These are phyloP conservation scores for Phenoliferia sp. DNA, from an alignment of 1,284 basidiomycete species.

Conservation along the genomic window DNA sequence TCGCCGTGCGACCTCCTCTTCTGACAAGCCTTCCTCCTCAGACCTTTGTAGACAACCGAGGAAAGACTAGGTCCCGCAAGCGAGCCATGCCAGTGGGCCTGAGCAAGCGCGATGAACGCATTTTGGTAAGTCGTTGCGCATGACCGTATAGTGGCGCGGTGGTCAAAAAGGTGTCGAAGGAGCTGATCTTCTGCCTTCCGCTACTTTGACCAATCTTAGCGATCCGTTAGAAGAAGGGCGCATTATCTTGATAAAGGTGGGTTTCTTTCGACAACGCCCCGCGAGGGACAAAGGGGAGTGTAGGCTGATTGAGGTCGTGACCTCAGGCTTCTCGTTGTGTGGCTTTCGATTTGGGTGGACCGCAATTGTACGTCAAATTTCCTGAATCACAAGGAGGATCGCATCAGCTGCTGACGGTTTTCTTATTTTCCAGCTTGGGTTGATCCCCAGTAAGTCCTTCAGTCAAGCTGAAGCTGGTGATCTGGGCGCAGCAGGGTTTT, in stretches of 20 bases:
- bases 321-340: conserved; percentile 52
- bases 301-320: conserved; percentile 79
- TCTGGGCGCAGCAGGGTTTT: not conserved
- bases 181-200: no score
- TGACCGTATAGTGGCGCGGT: no score
- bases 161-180: not conserved
- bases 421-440: no score
- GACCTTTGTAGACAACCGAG: not conserved
- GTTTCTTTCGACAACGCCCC: conserved; percentile 59
- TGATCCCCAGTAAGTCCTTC: no score
- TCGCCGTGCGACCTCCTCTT: not conserved
- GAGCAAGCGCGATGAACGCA: conserved; percentile 26
- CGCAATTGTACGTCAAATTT: no score
- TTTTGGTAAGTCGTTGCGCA: conserved; percentile 29
- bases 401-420: no score
- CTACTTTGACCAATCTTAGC: conserved; percentile 2
- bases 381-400: no score
- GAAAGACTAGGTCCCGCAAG: conserved; percentile 15
- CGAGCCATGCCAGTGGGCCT: conserved; percentile 26
- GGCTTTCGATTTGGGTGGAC: conserved; percentile 21
- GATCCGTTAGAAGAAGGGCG: conserved; percentile 54
- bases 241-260: conserved; percentile 79
- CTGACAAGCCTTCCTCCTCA: not conserved
- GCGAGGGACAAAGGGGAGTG: conserved; percentile 39
- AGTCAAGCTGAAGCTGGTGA: no score